Evolutionary conservation across 23 red algal genomes (phyloP), one percentile per base, ranked within the genome.

Genomic region (Gracilaria gracilis): DNA sequence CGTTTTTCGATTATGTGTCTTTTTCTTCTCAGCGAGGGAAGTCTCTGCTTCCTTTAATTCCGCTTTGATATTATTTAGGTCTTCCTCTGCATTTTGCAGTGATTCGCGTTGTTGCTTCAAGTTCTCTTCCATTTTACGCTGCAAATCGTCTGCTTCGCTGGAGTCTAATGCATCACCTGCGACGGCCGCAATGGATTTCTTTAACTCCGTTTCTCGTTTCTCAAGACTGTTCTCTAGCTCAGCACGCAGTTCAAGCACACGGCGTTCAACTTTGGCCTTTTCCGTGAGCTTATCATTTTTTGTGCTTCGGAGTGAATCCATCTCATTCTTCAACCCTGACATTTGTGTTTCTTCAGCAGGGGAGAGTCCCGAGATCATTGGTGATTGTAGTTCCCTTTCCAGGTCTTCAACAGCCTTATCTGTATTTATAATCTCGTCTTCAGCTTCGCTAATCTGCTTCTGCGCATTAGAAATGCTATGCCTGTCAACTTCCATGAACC

Each of bases 171-270:
- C 74, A 64, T 82, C 25, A 40, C 80, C 48, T 29, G 81, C 77
- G 31, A 76, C 78, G 25, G 46, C 61, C 6, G 66, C 78, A 71
- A 90, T 90, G 4, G 59, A 59, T 55, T 77, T 37, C 49, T 70
- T 55, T 36, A 95, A 69, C 61, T 90, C 86, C 16, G 64, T 65
- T 47, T 69, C 84, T 38, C 93, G 86, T 27, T 70, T 67, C 79
- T 88, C 75, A 44, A 97, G 85, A 65, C 93, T 94, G 28, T 76
- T 81, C 40, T 84, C 59, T 39, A 97, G 25, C 24, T 97, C 95
- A 54, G 90, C 78, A 24, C 75, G 77, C 16, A 93, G 50, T 23
- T 61, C 81, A 23, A 88, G 33, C 9, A 93, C 84, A 24, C 61
- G 34, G 19, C 67, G 65, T 66, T 92, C 78, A 7, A 94, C 58